Evolutionary conservation across 345 rosid species (phyloP), one percentile per base, ranked within the genome.

Genomic region (Eucalyptus erythrocorys): DNA sequence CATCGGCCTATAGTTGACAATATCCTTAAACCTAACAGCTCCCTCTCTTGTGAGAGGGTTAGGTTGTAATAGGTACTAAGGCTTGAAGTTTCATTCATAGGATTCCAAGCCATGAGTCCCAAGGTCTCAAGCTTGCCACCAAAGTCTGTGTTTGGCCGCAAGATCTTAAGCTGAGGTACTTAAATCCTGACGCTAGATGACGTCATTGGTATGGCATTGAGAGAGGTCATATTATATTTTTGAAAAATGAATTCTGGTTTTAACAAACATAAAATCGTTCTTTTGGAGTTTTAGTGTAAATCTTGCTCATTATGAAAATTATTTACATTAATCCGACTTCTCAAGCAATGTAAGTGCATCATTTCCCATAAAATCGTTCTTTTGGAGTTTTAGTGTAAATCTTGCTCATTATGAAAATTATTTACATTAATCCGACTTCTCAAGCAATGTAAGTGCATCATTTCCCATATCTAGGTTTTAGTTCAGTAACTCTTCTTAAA

Each of bases 11-110:
- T 51, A 21, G 10, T 51, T 51, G 57, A 21, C 2, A 19, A 51
- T 51, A 51, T 10, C 26, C 2, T 51, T 19, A 51, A 51, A 51
- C 26, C 26, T 51, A 51, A 19, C 9, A 19, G 26, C 26, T 51
- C 57, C 57, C 26, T 51, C 26, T 8, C 26, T 4, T 0, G 4
- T 0, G 10, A 0, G 57, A 51, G 57, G 26, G 57, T 51, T 51
- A 51, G 24, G 24, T 55, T 55, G 32, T 12, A 1, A 26, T 27
- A 27, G 16, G 32, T 30, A 59, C 68, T 27, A 27, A 27, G 32
- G 68, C 32, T 10, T 6, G 16, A 27, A 59, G 34, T 27, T 59
- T 10, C 16, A 30, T 59, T 6, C 32, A 13, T 59, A 59, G 15
- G 32, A 16, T 59, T 59, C 32, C 15, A 59, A 59, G 15, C n/a